Conservation (phyloP, 345 rosid species). For the Trapa incisa region DNA sequence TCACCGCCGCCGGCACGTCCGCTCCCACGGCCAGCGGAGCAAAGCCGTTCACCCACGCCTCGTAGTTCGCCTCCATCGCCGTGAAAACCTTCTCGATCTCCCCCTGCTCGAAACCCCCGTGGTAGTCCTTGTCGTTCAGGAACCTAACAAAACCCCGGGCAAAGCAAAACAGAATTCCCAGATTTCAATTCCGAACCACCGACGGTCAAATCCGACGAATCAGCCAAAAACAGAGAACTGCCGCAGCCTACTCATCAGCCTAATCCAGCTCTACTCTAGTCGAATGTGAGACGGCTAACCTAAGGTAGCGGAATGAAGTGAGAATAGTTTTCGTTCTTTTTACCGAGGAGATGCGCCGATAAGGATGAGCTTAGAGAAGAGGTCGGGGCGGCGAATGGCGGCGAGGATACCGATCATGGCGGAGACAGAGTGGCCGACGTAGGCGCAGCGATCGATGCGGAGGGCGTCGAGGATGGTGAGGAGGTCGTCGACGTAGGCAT, state of each 20-base stretch:
- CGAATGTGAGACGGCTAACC: background rate
- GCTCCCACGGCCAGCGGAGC: conserved; percentile 41
- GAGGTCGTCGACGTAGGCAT: conserved; percentile 35
- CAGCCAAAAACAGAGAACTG: background rate
- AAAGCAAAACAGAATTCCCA: background rate
- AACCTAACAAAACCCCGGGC: conserved; percentile 3
- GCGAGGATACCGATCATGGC: conserved; percentile 40
- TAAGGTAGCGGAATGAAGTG: background rate
- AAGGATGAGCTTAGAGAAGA: conserved; percentile 39
- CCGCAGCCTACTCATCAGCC: no score
- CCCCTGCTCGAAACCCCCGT: conserved; percentile 31
- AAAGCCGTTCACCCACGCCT: conserved; percentile 35
- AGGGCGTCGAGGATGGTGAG: conserved; percentile 34
- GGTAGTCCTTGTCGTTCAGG: conserved; percentile 26
- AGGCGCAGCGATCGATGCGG: conserved; percentile 28
- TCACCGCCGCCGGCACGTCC: conserved; percentile 40
- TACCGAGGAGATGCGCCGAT: conserved; percentile 44
- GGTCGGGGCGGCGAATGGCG: conserved; percentile 37
- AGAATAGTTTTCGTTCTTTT: background rate
- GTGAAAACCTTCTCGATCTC: conserved; percentile 29
- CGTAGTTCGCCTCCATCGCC: conserved; percentile 45
- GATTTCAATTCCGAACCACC: background rate
- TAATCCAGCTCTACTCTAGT: no score
- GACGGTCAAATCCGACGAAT: background rate
- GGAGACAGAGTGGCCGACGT: conserved; percentile 42